These are phyloP conservation scores for Coelastrella sp. DNA, from an alignment of 139 green algal species.

Conservation along the genomic window DNA sequence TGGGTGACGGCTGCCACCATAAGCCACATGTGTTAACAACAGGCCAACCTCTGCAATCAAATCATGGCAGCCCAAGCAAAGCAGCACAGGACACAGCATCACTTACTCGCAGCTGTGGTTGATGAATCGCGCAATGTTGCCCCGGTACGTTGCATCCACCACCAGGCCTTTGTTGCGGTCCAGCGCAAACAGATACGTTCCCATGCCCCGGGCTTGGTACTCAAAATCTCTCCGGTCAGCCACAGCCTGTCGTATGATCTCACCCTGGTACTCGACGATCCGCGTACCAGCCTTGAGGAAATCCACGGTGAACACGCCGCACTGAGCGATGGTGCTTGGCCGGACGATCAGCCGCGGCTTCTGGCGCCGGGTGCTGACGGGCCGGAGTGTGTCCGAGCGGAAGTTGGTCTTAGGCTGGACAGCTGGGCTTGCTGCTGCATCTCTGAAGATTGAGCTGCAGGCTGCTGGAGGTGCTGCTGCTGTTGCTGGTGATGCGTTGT, in stretches of 20 bases:
- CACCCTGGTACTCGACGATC: not conserved
- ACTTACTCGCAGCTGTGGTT: not conserved
- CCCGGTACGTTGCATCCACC: not conserved
- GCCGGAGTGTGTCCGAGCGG: no score
- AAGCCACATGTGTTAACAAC: not conserved
- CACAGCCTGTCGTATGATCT: not conserved
- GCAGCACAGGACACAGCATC: not conserved
- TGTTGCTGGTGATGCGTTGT: no score
- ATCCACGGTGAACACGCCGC: not conserved
- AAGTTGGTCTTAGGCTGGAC: no score
- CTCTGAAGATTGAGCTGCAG: no score
- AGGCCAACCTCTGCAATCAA: not conserved
- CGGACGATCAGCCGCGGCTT: not conserved
- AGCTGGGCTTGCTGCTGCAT: no score
- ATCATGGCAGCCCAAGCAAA: no score
- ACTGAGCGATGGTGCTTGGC: not conserved
- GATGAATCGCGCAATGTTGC: not conserved
- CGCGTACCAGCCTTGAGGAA: not conserved
- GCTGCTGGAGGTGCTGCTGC: no score
- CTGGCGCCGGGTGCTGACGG: not conserved
- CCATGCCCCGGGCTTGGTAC: not conserved
- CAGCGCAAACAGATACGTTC: not conserved
- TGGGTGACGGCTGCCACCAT: no score
- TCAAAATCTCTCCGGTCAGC: not conserved
- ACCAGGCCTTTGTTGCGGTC: not conserved